Conservation (phyloP, 805 yeast species). For the Saturnispora sanitii region DNA sequence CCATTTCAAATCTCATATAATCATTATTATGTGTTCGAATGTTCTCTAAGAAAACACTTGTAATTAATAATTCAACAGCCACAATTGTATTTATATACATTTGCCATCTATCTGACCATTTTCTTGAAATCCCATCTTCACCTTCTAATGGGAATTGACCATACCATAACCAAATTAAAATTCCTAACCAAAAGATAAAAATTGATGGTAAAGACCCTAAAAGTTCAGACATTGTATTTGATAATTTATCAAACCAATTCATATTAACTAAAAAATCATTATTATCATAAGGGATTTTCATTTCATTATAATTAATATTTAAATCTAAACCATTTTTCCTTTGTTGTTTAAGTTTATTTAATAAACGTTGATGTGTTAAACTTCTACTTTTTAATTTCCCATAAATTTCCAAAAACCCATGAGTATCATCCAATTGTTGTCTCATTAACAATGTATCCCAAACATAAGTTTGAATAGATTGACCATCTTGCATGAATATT, state of each 20-base stretch:
- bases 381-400: slow-evolving; percentile 26
- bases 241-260: slow-evolving; percentile 28
- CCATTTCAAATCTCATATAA: slow-evolving; percentile 18
- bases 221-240: slow-evolving; percentile 18
- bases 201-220: slow-evolving; percentile 28
- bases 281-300: not conserved
- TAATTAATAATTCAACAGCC: slow-evolving; percentile 29
- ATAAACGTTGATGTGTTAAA: slow-evolving; percentile 16
- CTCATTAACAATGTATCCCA: slow-evolving; percentile 35
- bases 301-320: slow-evolving; percentile 10
- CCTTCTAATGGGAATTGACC: slow-evolving; percentile 22
- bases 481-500: slow-evolving; percentile 34
- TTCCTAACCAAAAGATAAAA: slow-evolving; percentile 30
- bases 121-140: slow-evolving; percentile 12
- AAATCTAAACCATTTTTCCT: not conserved
- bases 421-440: slow-evolving; percentile 27
- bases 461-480: slow-evolving; percentile 30
- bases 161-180: slow-evolving; percentile 30
- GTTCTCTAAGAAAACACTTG: slow-evolving; percentile 31
- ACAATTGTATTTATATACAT: slow-evolving; percentile 34
- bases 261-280: slow-evolving; percentile 13
- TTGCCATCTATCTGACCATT: slow-evolving; percentile 31
- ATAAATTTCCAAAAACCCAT: slow-evolving; percentile 19
- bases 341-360: slow-evolving; percentile 1
- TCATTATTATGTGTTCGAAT: slow-evolving; percentile 30